Percentiles rank a stretch among this genome's conserved stretches.
These are phyloP conservation scores for Hirschfeldia incana DNA, from an alignment of 345 rosid species.

Conservation along the genomic window DNA sequence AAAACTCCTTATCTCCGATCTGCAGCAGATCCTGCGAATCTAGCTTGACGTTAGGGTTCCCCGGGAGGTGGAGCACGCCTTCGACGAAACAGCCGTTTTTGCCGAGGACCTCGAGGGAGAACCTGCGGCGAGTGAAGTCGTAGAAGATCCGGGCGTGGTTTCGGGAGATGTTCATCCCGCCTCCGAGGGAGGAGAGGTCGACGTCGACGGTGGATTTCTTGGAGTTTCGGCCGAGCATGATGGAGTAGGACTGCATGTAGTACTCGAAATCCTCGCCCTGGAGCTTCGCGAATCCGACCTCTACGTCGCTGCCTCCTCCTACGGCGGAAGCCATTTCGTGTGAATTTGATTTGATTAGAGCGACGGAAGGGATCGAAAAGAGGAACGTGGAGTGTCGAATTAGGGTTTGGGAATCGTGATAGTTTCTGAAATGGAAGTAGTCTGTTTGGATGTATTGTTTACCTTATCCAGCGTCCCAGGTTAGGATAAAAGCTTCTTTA, in stretches of 20 bases:
- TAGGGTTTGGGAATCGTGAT: slow-evolving; percentile 23
- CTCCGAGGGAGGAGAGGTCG: slow-evolving; percentile 86
- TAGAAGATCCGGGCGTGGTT: slow-evolving; percentile 91
- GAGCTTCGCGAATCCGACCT: slow-evolving; percentile 93
- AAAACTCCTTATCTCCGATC: slow-evolving; percentile 91
- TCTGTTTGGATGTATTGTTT: slow-evolving; percentile 25
- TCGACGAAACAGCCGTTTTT: slow-evolving; percentile 93
- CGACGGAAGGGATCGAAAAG: slow-evolving; percentile 2
- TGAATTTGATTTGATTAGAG: neutral
- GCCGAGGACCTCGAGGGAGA: slow-evolving; percentile 88
- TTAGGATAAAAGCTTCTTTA: neutral
- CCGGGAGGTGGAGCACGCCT: slow-evolving; percentile 92
- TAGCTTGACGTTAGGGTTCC: slow-evolving; percentile 78
- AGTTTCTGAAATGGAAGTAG: neutral
- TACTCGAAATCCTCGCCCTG: slow-evolving; percentile 97
- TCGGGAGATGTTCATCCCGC: slow-evolving; percentile 92
- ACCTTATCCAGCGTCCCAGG: slow-evolving; percentile 1
- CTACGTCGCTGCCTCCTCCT: slow-evolving; percentile 63
- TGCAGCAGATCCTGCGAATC: slow-evolving; percentile 90
- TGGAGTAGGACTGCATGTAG: slow-evolving; percentile 94
- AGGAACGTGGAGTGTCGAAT: neutral
- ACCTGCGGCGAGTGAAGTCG: slow-evolving; percentile 89
- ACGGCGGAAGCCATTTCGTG: slow-evolving; percentile 52
- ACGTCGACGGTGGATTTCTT: slow-evolving; percentile 93
- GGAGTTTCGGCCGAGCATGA: slow-evolving; percentile 85